phyloP scores from a whole-genome alignment of 2,329 filamentous ascomycete species.

The Fusarium neocosmosporiellum region DNA sequence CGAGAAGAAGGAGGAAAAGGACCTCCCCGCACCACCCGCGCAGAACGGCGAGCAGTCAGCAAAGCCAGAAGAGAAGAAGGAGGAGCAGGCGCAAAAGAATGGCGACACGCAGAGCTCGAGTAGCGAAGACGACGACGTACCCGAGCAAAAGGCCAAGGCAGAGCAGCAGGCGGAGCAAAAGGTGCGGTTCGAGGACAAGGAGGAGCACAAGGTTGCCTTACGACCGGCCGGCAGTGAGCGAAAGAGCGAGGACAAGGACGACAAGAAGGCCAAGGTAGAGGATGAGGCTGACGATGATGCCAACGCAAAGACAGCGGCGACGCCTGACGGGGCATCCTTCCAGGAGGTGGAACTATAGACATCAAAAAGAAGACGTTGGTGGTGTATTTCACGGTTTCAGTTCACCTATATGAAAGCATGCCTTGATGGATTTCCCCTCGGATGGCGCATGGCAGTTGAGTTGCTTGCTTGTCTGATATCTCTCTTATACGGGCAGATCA shows the following conservation, averaged over 20 bases:
- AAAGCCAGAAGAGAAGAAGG: slow-evolving; percentile 44
- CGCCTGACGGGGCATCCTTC: slow-evolving; percentile 69
- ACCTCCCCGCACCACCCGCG: slow-evolving; percentile 42
- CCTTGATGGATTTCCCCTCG: slow-evolving; percentile 2
- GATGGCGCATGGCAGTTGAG: slow-evolving; percentile 2
- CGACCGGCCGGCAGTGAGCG: slow-evolving; percentile 51
- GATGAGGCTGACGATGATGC: slow-evolving; percentile 49
- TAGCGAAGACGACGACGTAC: slow-evolving; percentile 41
- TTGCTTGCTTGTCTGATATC: slow-evolving; percentile 10
- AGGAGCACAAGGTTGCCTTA: slow-evolving; percentile 65
- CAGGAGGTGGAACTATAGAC: slow-evolving; percentile 70
- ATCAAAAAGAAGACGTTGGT: neutral
- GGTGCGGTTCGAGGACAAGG: slow-evolving; percentile 65
- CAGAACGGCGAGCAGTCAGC: slow-evolving; percentile 37
- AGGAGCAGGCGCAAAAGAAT: slow-evolving; percentile 40
- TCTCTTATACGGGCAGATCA: slow-evolving; percentile 14
- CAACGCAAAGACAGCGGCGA: slow-evolving; percentile 56
- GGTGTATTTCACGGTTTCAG: slow-evolving; percentile 4
- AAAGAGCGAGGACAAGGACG: slow-evolving; percentile 46
- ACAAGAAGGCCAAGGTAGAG: slow-evolving; percentile 48
- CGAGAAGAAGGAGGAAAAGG: slow-evolving; percentile 50
- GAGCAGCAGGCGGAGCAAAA: slow-evolving; percentile 63
- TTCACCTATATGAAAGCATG: slow-evolving; percentile 7
- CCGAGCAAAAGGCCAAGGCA: slow-evolving; percentile 52
- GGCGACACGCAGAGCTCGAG: slow-evolving; percentile 30